These are phyloP conservation scores for Lepiota brunneoincarnata DNA, from an alignment of 768 basidiomycete species.

Conservation along the genomic window DNA sequence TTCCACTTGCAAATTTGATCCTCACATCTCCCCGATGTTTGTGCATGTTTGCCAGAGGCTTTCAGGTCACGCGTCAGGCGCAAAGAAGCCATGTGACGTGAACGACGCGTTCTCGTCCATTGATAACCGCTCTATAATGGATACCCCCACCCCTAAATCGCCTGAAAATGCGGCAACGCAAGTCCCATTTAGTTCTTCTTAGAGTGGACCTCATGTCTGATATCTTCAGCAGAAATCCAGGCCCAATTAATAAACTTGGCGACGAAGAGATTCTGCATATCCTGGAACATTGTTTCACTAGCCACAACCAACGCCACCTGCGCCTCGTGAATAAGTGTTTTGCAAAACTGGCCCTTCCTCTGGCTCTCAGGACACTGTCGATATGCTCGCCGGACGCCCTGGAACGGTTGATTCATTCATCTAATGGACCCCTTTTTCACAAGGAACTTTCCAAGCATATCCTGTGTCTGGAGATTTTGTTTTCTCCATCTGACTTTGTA, in stretches of 20 bases:
- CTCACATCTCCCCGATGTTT: slow-evolving; percentile 7
- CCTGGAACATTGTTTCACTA: slow-evolving; percentile 2
- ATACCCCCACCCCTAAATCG: no score
- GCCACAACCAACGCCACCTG: not conserved
- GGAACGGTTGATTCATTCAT: slow-evolving; percentile 7
- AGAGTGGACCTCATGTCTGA: no score
- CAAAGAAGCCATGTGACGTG: no score
- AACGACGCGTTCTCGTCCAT: no score
- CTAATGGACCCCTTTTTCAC: slow-evolving; percentile 17
- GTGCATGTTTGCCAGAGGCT: not conserved
- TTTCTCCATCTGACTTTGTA: slow-evolving; percentile 10
- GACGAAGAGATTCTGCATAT: slow-evolving; percentile 13
- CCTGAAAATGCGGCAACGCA: no score
- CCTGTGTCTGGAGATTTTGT: slow-evolving; percentile 15
- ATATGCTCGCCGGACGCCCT: slow-evolving; percentile 14
- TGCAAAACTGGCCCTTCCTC: slow-evolving; percentile 14
- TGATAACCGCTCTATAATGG: no score
- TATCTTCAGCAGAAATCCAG: not conserved
- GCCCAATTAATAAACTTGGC: slow-evolving; percentile 9
- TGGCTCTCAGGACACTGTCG: slow-evolving; percentile 14
- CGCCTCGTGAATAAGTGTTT: slow-evolving; percentile 19
- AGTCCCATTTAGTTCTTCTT: no score
- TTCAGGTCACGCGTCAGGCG: no score
- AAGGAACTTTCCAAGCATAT: slow-evolving; percentile 12
- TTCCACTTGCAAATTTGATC: slow-evolving; percentile 4